phyloP scores from a whole-genome alignment of 805 yeast species.

The Pichia cabralensis region DNA sequence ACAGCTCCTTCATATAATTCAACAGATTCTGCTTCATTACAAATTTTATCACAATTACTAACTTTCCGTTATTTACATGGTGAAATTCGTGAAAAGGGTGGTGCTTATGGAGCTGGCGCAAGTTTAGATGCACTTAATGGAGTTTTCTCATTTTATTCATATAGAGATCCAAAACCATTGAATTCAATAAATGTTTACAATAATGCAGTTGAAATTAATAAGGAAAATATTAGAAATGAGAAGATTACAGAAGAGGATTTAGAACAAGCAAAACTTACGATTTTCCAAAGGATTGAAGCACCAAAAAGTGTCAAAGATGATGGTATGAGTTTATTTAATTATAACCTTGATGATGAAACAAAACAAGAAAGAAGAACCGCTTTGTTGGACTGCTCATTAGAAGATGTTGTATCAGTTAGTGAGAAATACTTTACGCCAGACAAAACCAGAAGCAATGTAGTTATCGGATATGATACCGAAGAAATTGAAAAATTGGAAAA shows the following conservation, averaged over 20 bases:
- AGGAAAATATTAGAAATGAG: slow-evolving; percentile 16
- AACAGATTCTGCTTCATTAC: slow-evolving; percentile 77
- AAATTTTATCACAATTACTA: slow-evolving; percentile 68
- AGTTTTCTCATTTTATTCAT: slow-evolving; percentile 71
- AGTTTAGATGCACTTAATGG: slow-evolving; percentile 76
- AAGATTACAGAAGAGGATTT: slow-evolving; percentile 44
- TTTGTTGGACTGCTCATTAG: slow-evolving; percentile 53
- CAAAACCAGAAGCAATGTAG: slow-evolving; percentile 8
- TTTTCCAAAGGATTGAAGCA: slow-evolving; percentile 87
- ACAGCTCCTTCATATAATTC: slow-evolving; percentile 58
- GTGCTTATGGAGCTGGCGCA: slow-evolving; percentile 97
- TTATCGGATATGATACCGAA: slow-evolving; percentile 14
- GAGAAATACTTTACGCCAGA: slow-evolving; percentile 43
- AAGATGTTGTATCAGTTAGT: slow-evolving; percentile 57
- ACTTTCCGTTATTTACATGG: slow-evolving; percentile 80
- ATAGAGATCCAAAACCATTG: slow-evolving; percentile 85
- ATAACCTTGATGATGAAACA: slow-evolving; percentile 68
- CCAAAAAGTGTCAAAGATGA: slow-evolving; percentile 76
- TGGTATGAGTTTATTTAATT: slow-evolving; percentile 55
- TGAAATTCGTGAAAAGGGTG: slow-evolving; percentile 89
- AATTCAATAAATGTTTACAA: slow-evolving; percentile 55
- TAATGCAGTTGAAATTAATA: slow-evolving; percentile 39
- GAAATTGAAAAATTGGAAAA: slow-evolving; percentile 1
- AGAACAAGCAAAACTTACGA: slow-evolving; percentile 81
- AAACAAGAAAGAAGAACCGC: slow-evolving; percentile 70